phyloP scores from a whole-genome alignment of 352 stramenopile species.

The Phytophthora ramorum region DNA sequence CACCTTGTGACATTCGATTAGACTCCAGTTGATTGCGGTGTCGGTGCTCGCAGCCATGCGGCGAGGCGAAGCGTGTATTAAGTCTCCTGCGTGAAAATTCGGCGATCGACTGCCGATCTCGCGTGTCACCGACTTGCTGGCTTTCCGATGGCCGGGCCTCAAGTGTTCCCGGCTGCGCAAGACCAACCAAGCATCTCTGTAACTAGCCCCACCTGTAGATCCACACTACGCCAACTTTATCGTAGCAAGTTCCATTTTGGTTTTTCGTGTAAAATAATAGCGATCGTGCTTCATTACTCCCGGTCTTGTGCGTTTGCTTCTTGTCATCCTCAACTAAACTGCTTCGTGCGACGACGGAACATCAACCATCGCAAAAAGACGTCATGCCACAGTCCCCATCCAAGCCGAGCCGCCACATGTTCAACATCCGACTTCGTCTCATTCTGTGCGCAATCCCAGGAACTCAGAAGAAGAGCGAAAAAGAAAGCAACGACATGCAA shows the following conservation, averaged over 20 bases:
- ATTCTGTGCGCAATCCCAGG: background rate
- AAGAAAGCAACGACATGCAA: background rate
- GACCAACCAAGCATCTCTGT: slow-evolving; percentile 22
- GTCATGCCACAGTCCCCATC: background rate
- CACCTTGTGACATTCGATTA: slow-evolving; percentile 90
- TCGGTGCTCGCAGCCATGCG: slow-evolving; percentile 23
- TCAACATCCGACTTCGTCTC: background rate
- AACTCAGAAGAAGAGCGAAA: background rate
- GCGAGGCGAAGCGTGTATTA: slow-evolving; percentile 45
- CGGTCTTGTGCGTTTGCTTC: background rate
- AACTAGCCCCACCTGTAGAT: slow-evolving; percentile 42
- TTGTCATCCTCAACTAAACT: background rate
- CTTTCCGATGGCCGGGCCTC: background rate
- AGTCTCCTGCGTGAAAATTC: slow-evolving; percentile 34
- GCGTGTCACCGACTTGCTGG: slow-evolving; percentile 24
- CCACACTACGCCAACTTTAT: slow-evolving; percentile 37
- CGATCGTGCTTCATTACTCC: slow-evolving; percentile 33
- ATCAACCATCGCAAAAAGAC: background rate
- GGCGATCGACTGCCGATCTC: slow-evolving; percentile 28
- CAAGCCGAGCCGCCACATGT: background rate
- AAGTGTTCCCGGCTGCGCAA: slow-evolving; percentile 6
- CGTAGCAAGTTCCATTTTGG: slow-evolving; percentile 48
- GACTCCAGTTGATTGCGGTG: slow-evolving; percentile 16
- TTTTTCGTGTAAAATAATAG: slow-evolving; percentile 53
- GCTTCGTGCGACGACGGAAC: background rate